phyloP scores from a whole-genome alignment of 352 stramenopile genomes.

The Phytopythium boreale region DNA sequence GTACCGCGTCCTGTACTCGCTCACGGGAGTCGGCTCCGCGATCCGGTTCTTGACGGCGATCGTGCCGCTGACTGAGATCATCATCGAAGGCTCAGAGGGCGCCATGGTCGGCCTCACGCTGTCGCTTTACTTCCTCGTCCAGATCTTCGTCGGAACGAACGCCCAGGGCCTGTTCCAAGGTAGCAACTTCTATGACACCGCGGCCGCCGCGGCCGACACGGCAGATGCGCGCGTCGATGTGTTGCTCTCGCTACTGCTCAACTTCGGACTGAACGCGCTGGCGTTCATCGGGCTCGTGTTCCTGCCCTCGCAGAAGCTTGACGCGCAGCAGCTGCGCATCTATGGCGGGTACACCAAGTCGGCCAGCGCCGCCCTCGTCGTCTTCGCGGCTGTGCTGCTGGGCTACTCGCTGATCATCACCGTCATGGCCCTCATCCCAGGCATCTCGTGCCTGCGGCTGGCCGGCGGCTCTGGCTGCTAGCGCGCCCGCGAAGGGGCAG shows the following conservation, averaged over 20 bases:
- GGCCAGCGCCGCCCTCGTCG: conserved; percentile 35
- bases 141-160: conserved; percentile 42
- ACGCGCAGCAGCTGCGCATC: conserved; percentile 55
- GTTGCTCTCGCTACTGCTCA: conserved; percentile 28
- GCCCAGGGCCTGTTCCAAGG: conserved; percentile 36
- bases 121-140: conserved; percentile 52
- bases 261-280: conserved; percentile 43
- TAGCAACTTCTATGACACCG: conserved; percentile 27
- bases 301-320: conserved; percentile 53
- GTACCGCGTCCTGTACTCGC: conserved; percentile 23
- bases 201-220: conserved; percentile 23
- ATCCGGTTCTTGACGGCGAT: conserved; percentile 26
- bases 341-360: conserved; percentile 63
- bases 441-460: conserved; percentile 27
- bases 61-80: conserved; percentile 53
- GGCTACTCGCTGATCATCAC: conserved; percentile 42
- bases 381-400: conserved; percentile 35
- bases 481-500: no score
- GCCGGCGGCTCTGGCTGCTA: conserved; percentile 36
- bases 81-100: conserved; percentile 53
- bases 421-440: conserved; percentile 37
- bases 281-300: conserved; percentile 29
- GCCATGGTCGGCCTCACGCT: conserved; percentile 46
- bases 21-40: conserved; percentile 15
- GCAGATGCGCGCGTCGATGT: conserved; percentile 25